A percentile compares a stretch with the other conserved stretches of the same genome.
phyloP scores from a whole-genome alignment of 164 flowering plant genomes.

The Tetrastigma voinierianum region DNA sequence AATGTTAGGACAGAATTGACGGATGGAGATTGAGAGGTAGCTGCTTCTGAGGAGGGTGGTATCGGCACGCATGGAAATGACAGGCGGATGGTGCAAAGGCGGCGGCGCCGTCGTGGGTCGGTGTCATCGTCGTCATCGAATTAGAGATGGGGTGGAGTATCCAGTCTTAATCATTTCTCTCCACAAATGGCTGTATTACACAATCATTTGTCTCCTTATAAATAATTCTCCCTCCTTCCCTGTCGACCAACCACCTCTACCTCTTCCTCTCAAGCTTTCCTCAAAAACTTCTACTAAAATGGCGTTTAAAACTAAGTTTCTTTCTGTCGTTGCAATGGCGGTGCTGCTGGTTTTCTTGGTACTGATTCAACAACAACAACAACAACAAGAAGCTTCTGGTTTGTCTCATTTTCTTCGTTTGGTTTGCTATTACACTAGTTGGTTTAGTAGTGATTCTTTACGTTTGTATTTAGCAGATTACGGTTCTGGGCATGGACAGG shows the following conservation, averaged over 20 bases:
- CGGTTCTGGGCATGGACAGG: constrained; percentile 11
- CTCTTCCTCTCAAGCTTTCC: not conserved
- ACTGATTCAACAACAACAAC: constrained; percentile 3
- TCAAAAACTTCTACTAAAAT: not conserved
- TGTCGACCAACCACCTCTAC: constrained; percentile 8
- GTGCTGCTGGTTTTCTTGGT: constrained; percentile 14
- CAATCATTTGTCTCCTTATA: constrained; percentile 18
- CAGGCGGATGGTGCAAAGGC: not conserved
- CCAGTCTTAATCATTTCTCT: constrained; percentile 12
- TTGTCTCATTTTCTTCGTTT: not conserved
- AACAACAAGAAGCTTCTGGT: constrained; percentile 26
- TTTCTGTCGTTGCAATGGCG: not conserved
- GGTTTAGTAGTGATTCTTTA: not conserved
- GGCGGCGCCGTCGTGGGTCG: constrained; percentile 2
- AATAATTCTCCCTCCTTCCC: not conserved
- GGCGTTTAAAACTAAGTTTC: constrained; percentile 3
- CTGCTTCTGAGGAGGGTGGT: no score
- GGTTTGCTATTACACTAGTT: no score
- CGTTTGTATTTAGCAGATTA: constrained; percentile 15
- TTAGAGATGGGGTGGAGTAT: no score
- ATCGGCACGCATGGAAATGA: no score
- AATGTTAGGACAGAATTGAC: no score
- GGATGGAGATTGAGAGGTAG: no score
- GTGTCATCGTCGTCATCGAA: no score
- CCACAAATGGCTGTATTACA: constrained; percentile 34